Conservation (phyloP, 1,139 yeast genomes). For the Meyerozyma carpophila region DNA sequence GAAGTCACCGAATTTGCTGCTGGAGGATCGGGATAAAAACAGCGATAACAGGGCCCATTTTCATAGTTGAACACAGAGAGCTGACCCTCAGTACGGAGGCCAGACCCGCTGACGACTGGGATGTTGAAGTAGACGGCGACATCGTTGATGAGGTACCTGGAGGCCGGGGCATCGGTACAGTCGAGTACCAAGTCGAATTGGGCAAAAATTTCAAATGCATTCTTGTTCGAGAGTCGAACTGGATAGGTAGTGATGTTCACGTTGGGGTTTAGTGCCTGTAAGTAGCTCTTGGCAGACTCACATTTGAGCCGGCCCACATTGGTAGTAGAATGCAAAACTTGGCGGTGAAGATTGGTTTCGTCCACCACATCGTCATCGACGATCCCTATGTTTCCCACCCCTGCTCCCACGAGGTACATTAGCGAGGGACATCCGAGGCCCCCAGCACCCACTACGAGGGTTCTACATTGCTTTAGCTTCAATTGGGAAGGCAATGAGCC, state of each 20-base stretch:
- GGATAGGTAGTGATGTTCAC: slow-evolving; percentile 52
- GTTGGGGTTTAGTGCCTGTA: slow-evolving; percentile 59
- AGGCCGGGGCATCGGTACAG: slow-evolving; percentile 90
- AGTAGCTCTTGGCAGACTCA: slow-evolving; percentile 61
- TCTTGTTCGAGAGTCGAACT: slow-evolving; percentile 44
- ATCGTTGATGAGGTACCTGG: slow-evolving; percentile 84
- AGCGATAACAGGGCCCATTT: slow-evolving; percentile 92
- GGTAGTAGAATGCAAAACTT: slow-evolving; percentile 67
- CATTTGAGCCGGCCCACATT: slow-evolving; percentile 69
- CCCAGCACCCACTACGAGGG: slow-evolving; percentile 91
- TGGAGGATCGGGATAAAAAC: slow-evolving; percentile 90
- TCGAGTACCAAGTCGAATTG: slow-evolving; percentile 75
- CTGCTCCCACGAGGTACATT: slow-evolving; percentile 81
- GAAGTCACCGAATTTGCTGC: slow-evolving; percentile 76
- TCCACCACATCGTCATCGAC: slow-evolving; percentile 87
- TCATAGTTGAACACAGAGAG: slow-evolving; percentile 65
- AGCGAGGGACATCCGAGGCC: slow-evolving; percentile 95
- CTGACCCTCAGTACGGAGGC: slow-evolving; percentile 89
- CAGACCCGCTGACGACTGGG: slow-evolving; percentile 88
- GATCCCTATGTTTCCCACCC: slow-evolving; percentile 80
- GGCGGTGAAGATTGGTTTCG: slow-evolving; percentile 81
- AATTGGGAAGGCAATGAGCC: slow-evolving; percentile 56
- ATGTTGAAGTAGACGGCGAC: slow-evolving; percentile 64
- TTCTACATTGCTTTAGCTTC: slow-evolving; percentile 48
- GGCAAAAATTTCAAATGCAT: slow-evolving; percentile 60